Evolutionary conservation across 2,329 filamentous ascomycete species (phyloP).

Genomic region (Rhynchosporium agropyri): DNA sequence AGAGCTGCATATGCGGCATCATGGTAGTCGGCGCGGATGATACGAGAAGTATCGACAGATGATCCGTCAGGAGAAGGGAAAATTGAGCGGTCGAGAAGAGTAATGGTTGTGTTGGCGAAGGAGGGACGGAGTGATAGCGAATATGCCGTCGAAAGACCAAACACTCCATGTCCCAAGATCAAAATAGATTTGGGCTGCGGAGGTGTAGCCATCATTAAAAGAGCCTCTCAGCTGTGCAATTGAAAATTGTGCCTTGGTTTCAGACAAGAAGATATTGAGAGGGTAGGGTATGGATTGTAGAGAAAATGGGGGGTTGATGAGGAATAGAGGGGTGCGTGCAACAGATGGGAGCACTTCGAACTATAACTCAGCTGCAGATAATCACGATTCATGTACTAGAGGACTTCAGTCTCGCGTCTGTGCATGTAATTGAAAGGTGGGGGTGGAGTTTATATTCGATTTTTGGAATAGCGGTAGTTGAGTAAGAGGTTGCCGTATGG

Average conservation of each 20-base stretch:
- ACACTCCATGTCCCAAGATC: constrained; percentile 65
- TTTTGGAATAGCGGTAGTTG: constrained; percentile 5
- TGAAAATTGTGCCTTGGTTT: not conserved
- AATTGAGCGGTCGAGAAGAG: constrained; percentile 59
- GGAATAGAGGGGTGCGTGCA: not conserved
- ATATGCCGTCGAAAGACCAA: constrained; percentile 67
- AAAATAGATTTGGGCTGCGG: constrained; percentile 55
- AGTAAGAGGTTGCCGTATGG: not conserved
- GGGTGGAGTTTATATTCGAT: constrained; percentile 9
- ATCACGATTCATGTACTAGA: not conserved
- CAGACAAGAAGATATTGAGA: not conserved
- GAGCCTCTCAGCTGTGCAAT: not conserved
- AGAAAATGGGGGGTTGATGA: not conserved
- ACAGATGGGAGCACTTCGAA: not conserved
- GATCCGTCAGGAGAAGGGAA: constrained; percentile 63
- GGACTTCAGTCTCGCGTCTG: not conserved
- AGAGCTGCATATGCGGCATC: constrained; percentile 76
- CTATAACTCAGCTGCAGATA: constrained; percentile 12
- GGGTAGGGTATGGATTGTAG: not conserved
- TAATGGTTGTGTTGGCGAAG: constrained; percentile 56
- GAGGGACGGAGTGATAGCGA: constrained; percentile 65
- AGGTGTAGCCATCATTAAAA: constrained; percentile 20
- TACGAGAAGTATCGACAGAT: constrained; percentile 65
- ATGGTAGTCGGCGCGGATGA: constrained; percentile 77
- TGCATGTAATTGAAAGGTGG: constrained; percentile 11